phyloP scores from a whole-genome alignment of 148 eudicot genomes.

The Persicaria maculosa region DNA sequence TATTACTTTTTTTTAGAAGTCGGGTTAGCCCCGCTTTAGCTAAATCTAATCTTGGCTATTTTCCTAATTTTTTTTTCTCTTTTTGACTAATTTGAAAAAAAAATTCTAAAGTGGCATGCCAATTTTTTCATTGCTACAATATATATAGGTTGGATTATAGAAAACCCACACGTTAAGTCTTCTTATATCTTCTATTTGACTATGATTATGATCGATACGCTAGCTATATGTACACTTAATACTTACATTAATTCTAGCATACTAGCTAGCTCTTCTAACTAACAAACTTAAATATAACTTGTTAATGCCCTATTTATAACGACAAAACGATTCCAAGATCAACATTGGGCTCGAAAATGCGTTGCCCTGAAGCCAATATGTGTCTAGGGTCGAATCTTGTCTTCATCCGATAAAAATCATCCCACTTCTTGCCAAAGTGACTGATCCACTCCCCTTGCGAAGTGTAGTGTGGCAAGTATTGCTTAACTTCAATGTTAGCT shows the following conservation, averaged over 20 bases:
- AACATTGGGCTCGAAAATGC: slow-evolving; percentile 33
- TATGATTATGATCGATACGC: background rate
- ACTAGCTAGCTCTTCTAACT: background rate
- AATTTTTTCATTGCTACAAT: background rate
- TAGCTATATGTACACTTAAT: no score
- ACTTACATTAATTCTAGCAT: background rate
- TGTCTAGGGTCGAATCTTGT: slow-evolving; percentile 56
- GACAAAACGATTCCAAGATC: background rate
- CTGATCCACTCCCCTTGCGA: slow-evolving; percentile 37
- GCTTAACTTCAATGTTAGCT: slow-evolving; percentile 44
- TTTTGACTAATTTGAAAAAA: no score
- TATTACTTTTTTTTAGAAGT: no score
- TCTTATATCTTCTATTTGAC: background rate
- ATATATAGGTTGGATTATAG: background rate
- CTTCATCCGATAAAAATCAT: slow-evolving; percentile 41
- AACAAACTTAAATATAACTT: background rate
- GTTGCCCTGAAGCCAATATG: slow-evolving; percentile 76
- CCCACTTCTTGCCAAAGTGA: slow-evolving; percentile 78
- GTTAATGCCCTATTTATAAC: background rate
- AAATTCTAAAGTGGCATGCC: no score
- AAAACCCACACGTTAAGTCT: background rate
- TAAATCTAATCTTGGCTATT: no score
- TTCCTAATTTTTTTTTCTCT: no score
- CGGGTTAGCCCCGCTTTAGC: no score
- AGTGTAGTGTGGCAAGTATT: slow-evolving; percentile 68